These are phyloP conservation scores for Phaeoacremonium minimum DNA, from an alignment of 2,329 filamentous ascomycete species.

Conservation along the genomic window DNA sequence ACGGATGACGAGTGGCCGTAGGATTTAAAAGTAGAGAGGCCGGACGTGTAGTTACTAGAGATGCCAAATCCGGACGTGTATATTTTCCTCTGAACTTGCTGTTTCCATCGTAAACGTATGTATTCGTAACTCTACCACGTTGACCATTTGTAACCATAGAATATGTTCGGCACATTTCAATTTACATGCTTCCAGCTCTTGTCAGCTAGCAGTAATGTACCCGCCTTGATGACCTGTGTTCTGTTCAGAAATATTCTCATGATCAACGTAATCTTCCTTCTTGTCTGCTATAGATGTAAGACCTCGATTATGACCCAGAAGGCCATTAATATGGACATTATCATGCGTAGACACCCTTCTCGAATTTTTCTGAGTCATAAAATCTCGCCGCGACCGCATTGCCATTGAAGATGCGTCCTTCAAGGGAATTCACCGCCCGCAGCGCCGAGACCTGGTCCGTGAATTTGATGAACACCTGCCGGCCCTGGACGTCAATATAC, in stretches of 20 bases:
- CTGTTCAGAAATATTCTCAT: no score
- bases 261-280: neutral
- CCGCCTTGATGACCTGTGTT: no score
- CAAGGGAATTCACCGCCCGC: slow-evolving; percentile 83
- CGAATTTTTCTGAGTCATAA: slow-evolving; percentile 80
- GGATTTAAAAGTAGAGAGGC: neutral
- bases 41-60: neutral
- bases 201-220: no score
- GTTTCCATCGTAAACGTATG: neutral
- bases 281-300: no score
- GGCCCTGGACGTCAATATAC: slow-evolving; percentile 61
- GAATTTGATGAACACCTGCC: slow-evolving; percentile 89
- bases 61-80: neutral
- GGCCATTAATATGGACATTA: no score
- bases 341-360: slow-evolving; percentile 53
- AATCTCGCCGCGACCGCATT: slow-evolving; percentile 80
- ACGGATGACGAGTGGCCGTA: no score
- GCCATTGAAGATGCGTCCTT: slow-evolving; percentile 84
- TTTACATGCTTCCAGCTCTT: no score
- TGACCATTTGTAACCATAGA: no score
- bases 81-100: slow-evolving; percentile 1
- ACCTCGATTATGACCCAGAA: no score
- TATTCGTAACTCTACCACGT: no score
- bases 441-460: slow-evolving; percentile 80
- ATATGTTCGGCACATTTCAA: no score